These are phyloP conservation scores for Helotiales sp. DNA, from an alignment of 2,329 filamentous ascomycete genomes.

Conservation along the genomic window DNA sequence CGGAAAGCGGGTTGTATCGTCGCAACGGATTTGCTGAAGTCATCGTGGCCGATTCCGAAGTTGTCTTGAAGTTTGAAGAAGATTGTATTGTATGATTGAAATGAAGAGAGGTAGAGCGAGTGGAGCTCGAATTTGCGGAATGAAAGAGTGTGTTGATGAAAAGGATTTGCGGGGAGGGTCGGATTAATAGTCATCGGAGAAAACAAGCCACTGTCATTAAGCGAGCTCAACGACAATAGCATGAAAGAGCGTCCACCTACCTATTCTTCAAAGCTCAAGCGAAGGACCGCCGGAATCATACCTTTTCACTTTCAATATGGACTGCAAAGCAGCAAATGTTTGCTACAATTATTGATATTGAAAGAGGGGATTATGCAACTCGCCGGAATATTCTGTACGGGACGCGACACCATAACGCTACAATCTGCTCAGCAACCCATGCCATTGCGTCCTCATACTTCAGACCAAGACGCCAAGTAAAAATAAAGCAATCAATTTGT, in stretches of 20 bases:
- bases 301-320: not conserved
- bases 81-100: not conserved
- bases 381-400: not conserved
- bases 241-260: not conserved
- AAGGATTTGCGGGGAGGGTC: not conserved
- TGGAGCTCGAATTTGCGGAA: too few species aligned
- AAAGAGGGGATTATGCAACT: not conserved
- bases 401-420: not conserved
- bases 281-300: not conserved
- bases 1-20: conserved; percentile 9
- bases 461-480: not conserved
- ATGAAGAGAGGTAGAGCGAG: not conserved
- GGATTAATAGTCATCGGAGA: not conserved
- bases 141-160: not conserved
- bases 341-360: not conserved
- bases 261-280: not conserved
- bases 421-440: not conserved
- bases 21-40: not conserved
- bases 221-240: conserved; percentile 5
- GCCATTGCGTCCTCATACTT: not conserved
- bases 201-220: not conserved
- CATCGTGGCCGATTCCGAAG: not conserved
- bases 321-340: conserved; percentile 1
- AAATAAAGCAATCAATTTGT: not conserved
- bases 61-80: not conserved